Evolutionary conservation across 2,329 filamentous ascomycete genomes (phyloP), one percentile per base, ranked within the genome.

Genomic region (Aspergillus sp.): DNA sequence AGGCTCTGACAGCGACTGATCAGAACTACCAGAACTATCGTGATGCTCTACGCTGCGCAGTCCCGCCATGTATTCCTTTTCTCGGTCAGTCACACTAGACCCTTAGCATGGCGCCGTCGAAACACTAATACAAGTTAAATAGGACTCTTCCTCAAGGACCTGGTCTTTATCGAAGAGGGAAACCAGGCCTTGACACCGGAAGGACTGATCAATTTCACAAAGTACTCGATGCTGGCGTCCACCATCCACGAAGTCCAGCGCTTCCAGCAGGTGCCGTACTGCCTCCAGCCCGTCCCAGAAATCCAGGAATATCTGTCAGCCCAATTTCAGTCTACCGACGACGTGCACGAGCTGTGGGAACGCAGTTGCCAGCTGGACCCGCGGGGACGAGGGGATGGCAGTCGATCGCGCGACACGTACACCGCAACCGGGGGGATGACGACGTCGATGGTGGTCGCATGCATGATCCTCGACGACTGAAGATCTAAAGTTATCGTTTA

Each of bases 271-370:
- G 90, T 95, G 58, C 90, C 91, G 13, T 97, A 97, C 73, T 87
- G 88, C 4, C 79, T 97, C 51, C 89, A 95, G 69, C 83, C 91
- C 0, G 92, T 97, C 6, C 84, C 87, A 1, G 93, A 97, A 75
- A 80, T 98, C 63, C 93, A 96, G 73, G 91, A 96, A 63, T 96
- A 58, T 4, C 40, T 68, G 5, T 40, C 96, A 75, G 90, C 86
- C 69, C 95, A 96, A 72, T 95, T 97, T 89, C 88, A 93, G 76
- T 88, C 88, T 13, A 91, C 93, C 2, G 89, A 89, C 45, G 92
- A 97, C 71, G 90, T 97, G 59, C 91, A 96, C 73, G 91, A 96
- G 79, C 96, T 96, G 93, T 97, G 97, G 80, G 91, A 96, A 76
- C 91, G 91, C 82, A 96, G 91, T 77, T 80, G 97, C 76, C 82